Percentiles rank a stretch among this genome's conserved stretches.
These are phyloP conservation scores for Papiliotrema flavescens DNA, from an alignment of 1,284 basidiomycete genomes.

Conservation along the genomic window DNA sequence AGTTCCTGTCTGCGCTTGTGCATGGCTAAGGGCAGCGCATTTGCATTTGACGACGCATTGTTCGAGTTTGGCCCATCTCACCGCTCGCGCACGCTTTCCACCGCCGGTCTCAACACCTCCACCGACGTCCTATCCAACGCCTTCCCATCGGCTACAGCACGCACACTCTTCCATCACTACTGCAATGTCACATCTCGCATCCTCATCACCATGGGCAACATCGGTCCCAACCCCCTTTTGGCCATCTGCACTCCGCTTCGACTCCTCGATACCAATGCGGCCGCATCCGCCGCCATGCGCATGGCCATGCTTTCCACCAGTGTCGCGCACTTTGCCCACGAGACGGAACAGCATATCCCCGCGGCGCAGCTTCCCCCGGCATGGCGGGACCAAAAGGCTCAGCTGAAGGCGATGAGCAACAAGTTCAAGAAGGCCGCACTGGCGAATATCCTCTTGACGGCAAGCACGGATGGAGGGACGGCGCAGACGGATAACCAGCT, in stretches of 20 bases:
- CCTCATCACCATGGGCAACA: conserved; percentile 35
- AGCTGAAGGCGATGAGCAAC: conserved; percentile 17
- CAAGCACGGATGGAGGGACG: conserved; percentile 9
- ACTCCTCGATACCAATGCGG: conserved; percentile 30
- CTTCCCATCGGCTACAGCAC: conserved; percentile 30
- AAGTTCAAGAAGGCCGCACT: conserved; percentile 30
- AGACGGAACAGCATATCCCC: conserved; percentile 14
- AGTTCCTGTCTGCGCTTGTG: not conserved
- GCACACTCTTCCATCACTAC: conserved; percentile 33
- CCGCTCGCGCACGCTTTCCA: conserved; percentile 14
- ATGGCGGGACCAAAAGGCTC: conserved; percentile 15
- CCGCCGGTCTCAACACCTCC: conserved; percentile 1
- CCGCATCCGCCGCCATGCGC: conserved; percentile 32
- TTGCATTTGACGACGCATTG: conserved; percentile 16
- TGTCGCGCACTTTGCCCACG: conserved; percentile 27
- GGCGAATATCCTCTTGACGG: conserved; percentile 26
- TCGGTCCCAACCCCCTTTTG: conserved; percentile 33
- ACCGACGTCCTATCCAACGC: conserved; percentile 29
- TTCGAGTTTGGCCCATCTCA: conserved; percentile 32
- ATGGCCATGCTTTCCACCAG: conserved; percentile 34
- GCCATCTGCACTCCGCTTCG: conserved; percentile 27
- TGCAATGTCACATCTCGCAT: conserved; percentile 26
- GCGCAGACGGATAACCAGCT: conserved; percentile 25
- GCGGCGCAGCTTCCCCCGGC: conserved; percentile 1
- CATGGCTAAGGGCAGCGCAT: conserved; percentile 11